Base-by-base conservation (phyloP, 1,284 basidiomycete species). In the Cryptococcus neoformans region DNA sequence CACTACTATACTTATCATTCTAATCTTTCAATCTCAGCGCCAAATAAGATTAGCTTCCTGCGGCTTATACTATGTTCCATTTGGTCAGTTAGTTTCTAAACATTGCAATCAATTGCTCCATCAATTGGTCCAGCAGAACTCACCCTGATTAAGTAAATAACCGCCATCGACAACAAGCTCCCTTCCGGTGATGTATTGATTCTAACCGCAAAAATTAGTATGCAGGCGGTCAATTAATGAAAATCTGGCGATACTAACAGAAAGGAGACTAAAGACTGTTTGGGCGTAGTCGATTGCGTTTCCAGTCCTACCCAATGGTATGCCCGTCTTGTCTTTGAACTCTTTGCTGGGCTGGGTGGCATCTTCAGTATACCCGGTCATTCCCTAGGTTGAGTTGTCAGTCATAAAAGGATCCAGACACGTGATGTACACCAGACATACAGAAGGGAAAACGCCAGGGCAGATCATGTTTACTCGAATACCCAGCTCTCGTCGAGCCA, bases 241-340 rank as follows among this genome's bases (percentile, higher is more conserved):
- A 4, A 3, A 28, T 28, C 28, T 28, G 3, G 4, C 28, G 28
- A 28, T 28, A 67, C 70, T 65, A 53, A 75, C 72, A 10, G 64
- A 59, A 36, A 67, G 60, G 14, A 73, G 56, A n/a, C 64, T 53
- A 39, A 76, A 64, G 12, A 76, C 64, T 38, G 62, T 62, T 55
- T 76, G 73, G 11, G 74, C 72, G 50, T 76, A 76, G 47, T 78
- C 76, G n/a, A 66, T 50, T 0, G 75, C 74, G 39, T 61, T 67
- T 2, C 76, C 76, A 1, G 73, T 66, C 49, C 74, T 64, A 6
- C 63, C 75, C 36, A 76, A 70, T 2, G 76, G 75, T 35, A 72
- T 73, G 6, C 67, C 71, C 65, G 63, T 70, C 21, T 67, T 45
- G n/a, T 62, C 58, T 36, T 63, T 63, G 63, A 67, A 72, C 28